These are phyloP conservation scores for Colletotrichum somersetense DNA, from an alignment of 2,329 filamentous ascomycete species.

Conservation along the genomic window DNA sequence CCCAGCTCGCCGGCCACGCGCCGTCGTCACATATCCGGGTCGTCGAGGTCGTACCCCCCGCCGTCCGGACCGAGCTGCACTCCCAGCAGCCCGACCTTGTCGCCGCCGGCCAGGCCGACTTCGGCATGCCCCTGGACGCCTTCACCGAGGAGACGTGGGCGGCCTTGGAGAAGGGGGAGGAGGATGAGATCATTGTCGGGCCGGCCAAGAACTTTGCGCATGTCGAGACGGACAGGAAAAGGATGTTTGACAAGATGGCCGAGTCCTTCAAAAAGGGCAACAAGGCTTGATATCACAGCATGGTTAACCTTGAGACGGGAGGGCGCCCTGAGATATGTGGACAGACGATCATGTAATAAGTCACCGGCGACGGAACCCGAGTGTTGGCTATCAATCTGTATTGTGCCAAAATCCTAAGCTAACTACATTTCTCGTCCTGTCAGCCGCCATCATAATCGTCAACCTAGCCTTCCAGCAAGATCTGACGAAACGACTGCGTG, in stretches of 20 bases:
- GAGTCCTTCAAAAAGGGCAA: slow-evolving; percentile 17
- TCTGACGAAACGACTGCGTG: slow-evolving; percentile 24
- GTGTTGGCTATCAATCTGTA: slow-evolving; percentile 36
- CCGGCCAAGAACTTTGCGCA: slow-evolving; percentile 31
- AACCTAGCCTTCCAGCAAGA: slow-evolving; percentile 25
- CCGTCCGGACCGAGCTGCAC: slow-evolving; percentile 64
- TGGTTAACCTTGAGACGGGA: background rate
- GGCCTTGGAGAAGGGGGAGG: slow-evolving; percentile 55
- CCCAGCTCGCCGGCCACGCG: slow-evolving; percentile 54
- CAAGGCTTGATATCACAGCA: slow-evolving; percentile 3
- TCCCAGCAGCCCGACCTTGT: slow-evolving; percentile 54
- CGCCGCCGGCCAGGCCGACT: slow-evolving; percentile 46
- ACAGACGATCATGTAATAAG: background rate
- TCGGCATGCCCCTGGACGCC: slow-evolving; percentile 54
- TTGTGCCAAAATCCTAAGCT: slow-evolving; percentile 37
- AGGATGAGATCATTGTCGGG: slow-evolving; percentile 49
- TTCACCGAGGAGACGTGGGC: slow-evolving; percentile 62
- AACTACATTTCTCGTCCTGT: slow-evolving; percentile 35
- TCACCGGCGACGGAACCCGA: background rate
- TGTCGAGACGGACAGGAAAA: slow-evolving; percentile 33
- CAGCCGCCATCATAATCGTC: slow-evolving; percentile 35
- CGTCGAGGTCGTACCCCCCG: slow-evolving; percentile 63
- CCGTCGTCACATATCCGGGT: slow-evolving; percentile 54
- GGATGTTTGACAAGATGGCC: slow-evolving; percentile 23
- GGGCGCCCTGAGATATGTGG: background rate